Evolutionary conservation across 495 filamentous ascomycete species (phyloP), one percentile per base, ranked within the genome.

Genomic region (Penicillium cosmopolitanum): DNA sequence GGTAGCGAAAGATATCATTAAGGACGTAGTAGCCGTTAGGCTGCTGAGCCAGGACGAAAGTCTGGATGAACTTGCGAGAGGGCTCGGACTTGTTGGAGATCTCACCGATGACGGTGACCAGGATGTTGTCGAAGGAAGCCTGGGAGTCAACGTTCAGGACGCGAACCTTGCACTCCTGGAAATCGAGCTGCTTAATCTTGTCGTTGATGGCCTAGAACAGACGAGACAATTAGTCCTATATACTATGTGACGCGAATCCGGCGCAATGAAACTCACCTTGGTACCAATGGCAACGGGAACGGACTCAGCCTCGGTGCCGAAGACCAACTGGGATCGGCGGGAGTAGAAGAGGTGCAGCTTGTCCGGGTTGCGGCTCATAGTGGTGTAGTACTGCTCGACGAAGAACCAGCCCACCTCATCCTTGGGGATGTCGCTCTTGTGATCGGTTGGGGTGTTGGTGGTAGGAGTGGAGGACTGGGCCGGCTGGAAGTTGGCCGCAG

Each of bases 401-500:
- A 98, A 98, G 75, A 93, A 97, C 95, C 95, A 98, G 66, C 92
- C 95, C 53, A 98, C 90, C 77, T 98, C 92, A 74, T 93, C 91
- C 73, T 95, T 96, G 46, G 79, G 72, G 62, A 76, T 80, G 53
- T 73, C 73, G 60, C 71, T 77, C 65, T 78, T 80, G 61, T 77
- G 67, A 10, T 76, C 78, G 44, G 62, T 70, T 33, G 69, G 68
- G 28, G 77, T 70, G 50, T 65, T 73, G 61, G 77, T 77, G 40
- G 75, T 73, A 28, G 79, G 72, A 38, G 77, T 81, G 46, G 73
- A 73, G 53, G 72, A 73, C 66, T 79, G 79, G 19, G 73, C 71
- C 44, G 78, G 76, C 61, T 77, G 75, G 67, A 81, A 79, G 65
- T 67, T 78, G 43, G 76, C 69, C 18, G 70, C 73, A 55, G 60